Evolutionary conservation across 345 rosid species (phyloP), one percentile per base, ranked within the genome.

Genomic region (Aegle marmelos): DNA sequence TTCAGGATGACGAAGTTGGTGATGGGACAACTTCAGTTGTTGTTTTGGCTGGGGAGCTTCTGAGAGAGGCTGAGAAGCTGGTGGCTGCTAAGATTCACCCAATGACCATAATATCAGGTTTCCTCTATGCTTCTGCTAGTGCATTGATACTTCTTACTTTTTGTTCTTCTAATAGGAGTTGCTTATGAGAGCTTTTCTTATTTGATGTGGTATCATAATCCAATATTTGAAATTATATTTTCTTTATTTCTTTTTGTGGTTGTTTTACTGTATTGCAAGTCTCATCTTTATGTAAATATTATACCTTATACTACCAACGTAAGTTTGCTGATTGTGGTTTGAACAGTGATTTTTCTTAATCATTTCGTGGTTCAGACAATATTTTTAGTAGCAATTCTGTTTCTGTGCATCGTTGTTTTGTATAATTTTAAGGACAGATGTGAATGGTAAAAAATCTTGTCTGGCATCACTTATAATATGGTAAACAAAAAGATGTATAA

Each of bases 1-100:
- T 96, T 75, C 99, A 96, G 85, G 99, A 96, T 83, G 99, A 96
- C 78, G 99, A 96, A 89, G 99, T 96, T 74, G 99, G 99, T 76
- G 99, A 96, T 81, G 99, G 99, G 62, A 96, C 98, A 77, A 96
- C 99, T 70, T 96, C 99, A 67, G 99, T 96, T 78, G 99, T 92
- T 83, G 97, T 96, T 63, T 89, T 96, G 91, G 98, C 99, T 9
- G 97, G 99, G 25, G 98, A 92, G 79, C 98, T 95, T 80, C 67
- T 93, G 16, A 92, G 97, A 84, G 98, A 92, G 90, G 99, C 99
- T 27, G 99, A 95, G 61, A 95, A 93, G 92, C 88, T 95, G 57
- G 87, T 93, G 70, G 91, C 91, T 34, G 79, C 99, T 34, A 95
- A 95, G 89, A 93, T 95, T 83, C 99, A 95, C 78, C 99, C 99